Evolutionary conservation across 139 green algal species (phyloP), one percentile per base, ranked within the genome.

Genomic region (Dunaliella primolecta): DNA sequence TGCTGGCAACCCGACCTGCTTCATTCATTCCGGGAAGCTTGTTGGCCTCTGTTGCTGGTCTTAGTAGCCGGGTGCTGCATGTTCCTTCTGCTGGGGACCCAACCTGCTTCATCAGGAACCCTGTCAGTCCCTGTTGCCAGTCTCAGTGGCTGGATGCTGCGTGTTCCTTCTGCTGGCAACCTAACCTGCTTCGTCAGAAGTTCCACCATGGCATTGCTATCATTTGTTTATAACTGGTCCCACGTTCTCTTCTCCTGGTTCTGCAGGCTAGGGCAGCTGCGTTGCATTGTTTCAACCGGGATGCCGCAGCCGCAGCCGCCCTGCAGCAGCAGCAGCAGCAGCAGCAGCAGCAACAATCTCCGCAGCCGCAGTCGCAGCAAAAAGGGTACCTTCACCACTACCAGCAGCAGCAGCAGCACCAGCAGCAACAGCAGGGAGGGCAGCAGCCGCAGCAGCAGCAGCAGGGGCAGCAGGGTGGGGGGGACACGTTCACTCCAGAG

Each of bases 221-320:
- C n/a, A n/a, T n/a, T n/a, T n/a, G n/a, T n/a, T n/a, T n/a, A n/a
- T n/a, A n/a, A n/a, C n/a, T n/a, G n/a, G n/a, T n/a, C n/a, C n/a
- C n/a, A n/a, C n/a, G n/a, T n/a, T n/a, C 64, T 23, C 29, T 29
- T 81, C 23, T 3, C 25, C 70, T 15, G 2, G 36, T 81, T 70
- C 24, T 46, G 3, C 27, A 33, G 32, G 72, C 38, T 71, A 78
- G 56, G 86, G 71, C 81, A 71, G 78, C 38, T 81, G 78, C 84
- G 33, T 34, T 37, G 71, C 70, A 78, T 70, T 23, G 75, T 15
- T 64, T 36, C 83, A 84, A 57, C 71, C 32, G 31, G 46, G 77
- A 74, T 79, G 46, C 27, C 30, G 72, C 75, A 35, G 34, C 25
- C 64, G 83, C 30, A 55, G 80, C 57, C 29, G 29, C 27, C 80